Evolutionary conservation across 225 moss, liverwort and hornwort genomes (phyloP), one percentile per base, ranked within the genome.

Genomic region (Pseudisothecium myosuroides): DNA sequence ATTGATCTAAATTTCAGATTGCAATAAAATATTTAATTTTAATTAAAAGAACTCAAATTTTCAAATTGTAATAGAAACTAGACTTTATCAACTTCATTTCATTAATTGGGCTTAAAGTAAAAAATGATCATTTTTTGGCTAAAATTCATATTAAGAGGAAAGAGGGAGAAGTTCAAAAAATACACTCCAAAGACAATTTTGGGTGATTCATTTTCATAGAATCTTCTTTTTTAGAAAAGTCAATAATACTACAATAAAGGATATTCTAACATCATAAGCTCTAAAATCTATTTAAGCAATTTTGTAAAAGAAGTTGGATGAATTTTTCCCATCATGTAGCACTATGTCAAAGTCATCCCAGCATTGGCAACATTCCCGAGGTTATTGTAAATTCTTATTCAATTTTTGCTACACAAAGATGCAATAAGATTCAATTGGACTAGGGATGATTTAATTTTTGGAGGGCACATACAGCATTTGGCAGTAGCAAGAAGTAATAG

Each of bases 401-500:
- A 36, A 5, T 66, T n/a, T n/a, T 68, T 12, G 22, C 21, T 67
- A 11, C 6, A 11, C 11, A 20, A 20, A 3, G 34, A 18, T 65
- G 10, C 10, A 65, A 34, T 1, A 34, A 65, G 37, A 23, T 7
- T 21, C 12, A 68, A 68, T n/a, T n/a, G 12, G 4, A 22, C 3
- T n/a, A 12, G 7, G 1, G 2, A n/a, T n/a, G n/a, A n/a, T 68
- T 37, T 5, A 34, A 9, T 19, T 66, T 11, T 36, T 19, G 20
- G n/a, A n/a, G 36, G 19, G 36, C 36, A 19, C 66, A 36, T 66
- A 6, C 3, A 19, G 11, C 66, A 66, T 19, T 66, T 19, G 36
- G 6, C 3, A 3, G 0, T 11, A 19, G 10, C 0, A 0, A 66
- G 17, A 36, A 65, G 10, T 34, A 34, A 11, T 34, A 36, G 19